Evolutionary conservation across 1,139 yeast species (phyloP).

Genomic region (Saccharomyces hybrid): DNA sequence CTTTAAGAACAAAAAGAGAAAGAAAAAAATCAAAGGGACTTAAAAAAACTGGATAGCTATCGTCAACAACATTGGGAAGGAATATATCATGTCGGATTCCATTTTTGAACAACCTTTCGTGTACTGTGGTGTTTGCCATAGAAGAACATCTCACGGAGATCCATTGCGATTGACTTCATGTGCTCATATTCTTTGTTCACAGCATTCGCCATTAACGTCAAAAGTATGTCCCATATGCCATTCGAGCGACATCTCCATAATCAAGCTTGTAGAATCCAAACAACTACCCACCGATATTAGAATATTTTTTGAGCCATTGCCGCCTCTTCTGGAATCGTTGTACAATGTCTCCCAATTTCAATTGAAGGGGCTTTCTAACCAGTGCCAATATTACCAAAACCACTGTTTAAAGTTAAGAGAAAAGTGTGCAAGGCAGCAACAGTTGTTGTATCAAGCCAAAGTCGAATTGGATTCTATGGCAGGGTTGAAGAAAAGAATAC

Average conservation of each 20-base stretch:
- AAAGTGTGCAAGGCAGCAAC: constrained; percentile 22
- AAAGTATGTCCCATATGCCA: constrained; percentile 18
- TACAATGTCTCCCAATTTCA: constrained; percentile 25
- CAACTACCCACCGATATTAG: constrained; percentile 21
- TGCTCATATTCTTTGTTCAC: constrained; percentile 23
- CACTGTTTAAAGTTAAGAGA: constrained; percentile 20
- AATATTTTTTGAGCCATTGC: constrained; percentile 21
- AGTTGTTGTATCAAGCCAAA: constrained; percentile 19
- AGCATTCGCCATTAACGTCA: constrained; percentile 8
- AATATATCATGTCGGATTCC: too few species aligned
- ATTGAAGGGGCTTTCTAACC: constrained; percentile 15
- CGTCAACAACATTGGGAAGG: too few species aligned
- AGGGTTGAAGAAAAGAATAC: constrained; percentile 12
- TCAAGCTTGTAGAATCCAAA: constrained; percentile 12
- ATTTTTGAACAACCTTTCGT: constrained; percentile 20
- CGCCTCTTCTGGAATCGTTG: constrained; percentile 17
- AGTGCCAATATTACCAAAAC: constrained; percentile 20
- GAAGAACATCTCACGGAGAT: constrained; percentile 12
- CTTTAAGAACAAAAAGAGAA: too few species aligned
- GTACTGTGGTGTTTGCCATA: constrained; percentile 20
- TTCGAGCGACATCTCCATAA: constrained; percentile 14
- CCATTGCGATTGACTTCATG: constrained; percentile 24
- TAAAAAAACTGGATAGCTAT: too few species aligned
- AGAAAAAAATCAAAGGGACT: too few species aligned
- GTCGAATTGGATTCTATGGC: constrained; percentile 21